A percentile compares a stretch with the other conserved stretches of the same genome.
Evolutionary conservation across 1,284 basidiomycete genomes (phyloP).

Genomic region (Vanrija humicola): DNA sequence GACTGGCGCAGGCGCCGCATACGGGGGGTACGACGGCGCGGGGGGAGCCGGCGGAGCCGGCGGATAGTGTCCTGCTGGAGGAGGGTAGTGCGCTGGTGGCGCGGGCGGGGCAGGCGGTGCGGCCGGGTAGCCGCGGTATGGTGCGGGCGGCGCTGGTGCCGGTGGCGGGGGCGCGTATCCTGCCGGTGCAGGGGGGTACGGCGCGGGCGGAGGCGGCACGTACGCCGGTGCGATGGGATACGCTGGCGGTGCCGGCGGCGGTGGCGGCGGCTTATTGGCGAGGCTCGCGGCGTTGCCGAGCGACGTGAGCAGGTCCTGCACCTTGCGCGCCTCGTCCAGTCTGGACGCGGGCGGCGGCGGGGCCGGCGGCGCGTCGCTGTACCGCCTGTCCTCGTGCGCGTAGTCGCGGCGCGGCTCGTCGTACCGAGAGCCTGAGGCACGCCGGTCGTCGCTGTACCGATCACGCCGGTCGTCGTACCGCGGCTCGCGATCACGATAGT

Average conservation of each 20-base stretch:
- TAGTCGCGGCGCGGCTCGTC: background rate
- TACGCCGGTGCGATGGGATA: constrained; percentile 4
- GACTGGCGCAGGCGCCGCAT: too few relatives aligned
- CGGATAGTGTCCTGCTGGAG: constrained; percentile 1
- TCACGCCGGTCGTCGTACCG: background rate
- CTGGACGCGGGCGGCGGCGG: constrained; percentile 14
- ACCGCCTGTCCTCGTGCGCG: constrained; percentile 1
- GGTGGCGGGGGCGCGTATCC: constrained; percentile 2
- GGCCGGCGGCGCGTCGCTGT: constrained; percentile 9
- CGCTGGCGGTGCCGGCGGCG: background rate
- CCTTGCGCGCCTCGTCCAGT: constrained; percentile 37
- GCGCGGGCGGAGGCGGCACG: constrained; percentile 1
- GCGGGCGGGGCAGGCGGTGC: constrained; percentile 19
- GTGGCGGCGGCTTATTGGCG: constrained; percentile 20
- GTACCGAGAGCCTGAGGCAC: background rate
- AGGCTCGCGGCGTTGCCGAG: constrained; percentile 16
- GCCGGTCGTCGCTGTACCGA: constrained; percentile 6
- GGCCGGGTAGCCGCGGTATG: background rate
- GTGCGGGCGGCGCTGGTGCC: background rate
- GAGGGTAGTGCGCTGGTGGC: background rate
- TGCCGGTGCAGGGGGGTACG: constrained; percentile 7
- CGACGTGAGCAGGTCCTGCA: constrained; percentile 32
- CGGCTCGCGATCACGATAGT: background rate
- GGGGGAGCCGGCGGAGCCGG: background rate
- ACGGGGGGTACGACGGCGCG: background rate